Evolutionary conservation across 1,284 basidiomycete species (phyloP), one percentile per base, ranked within the genome.

Genomic region (Cryptococcus sp.): DNA sequence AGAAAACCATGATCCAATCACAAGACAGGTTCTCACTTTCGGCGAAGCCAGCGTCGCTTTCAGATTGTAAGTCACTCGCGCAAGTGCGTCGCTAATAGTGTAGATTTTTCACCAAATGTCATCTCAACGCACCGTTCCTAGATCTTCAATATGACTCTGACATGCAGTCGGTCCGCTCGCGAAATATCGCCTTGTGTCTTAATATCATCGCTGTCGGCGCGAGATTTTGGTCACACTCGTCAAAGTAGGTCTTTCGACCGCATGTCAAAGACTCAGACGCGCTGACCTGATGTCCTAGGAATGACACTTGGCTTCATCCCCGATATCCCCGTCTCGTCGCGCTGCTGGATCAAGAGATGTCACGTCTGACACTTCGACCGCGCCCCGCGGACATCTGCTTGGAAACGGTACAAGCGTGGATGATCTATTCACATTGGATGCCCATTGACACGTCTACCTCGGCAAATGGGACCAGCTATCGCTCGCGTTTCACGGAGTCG

Each of bases 391-490:
- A 65, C 48, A 52, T 50, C 17, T 46, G 50, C 23, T 25, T 65
- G 17, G 63, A 59, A 44, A 65, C 63, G 3, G 58, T 65, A 3
- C 61, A 65, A 54, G 63, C 55, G 11, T 58, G 49, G 52, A 62
- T 65, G 55, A 44, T 65, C 26, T 65, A 59, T 47, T 51, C 58
- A 2, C 63, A 65, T 34, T 65, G 63, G 63, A 65, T 65, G 63
- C 63, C 63, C 6, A 39, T 63, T 39, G 63, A 65, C 26, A 50
- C 26, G 7, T 45, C 44, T 5, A 44, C 29, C 11, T 45, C 39
- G n/a, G 22, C 20, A 3, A 48, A 50, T 17, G 46, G 25, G 26
- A 37, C 23, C 19, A 29, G 20, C 23, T 59, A 54, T 40, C 56
- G 61, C 16, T 62, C 60, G 5, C 46, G 63, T 16, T 65, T 63